A percentile compares a stretch with the other conserved stretches of the same genome.
Evolutionary conservation across 78 protist genomes (phyloP).

Genomic region (Pigoraptor vietnamica): DNA sequence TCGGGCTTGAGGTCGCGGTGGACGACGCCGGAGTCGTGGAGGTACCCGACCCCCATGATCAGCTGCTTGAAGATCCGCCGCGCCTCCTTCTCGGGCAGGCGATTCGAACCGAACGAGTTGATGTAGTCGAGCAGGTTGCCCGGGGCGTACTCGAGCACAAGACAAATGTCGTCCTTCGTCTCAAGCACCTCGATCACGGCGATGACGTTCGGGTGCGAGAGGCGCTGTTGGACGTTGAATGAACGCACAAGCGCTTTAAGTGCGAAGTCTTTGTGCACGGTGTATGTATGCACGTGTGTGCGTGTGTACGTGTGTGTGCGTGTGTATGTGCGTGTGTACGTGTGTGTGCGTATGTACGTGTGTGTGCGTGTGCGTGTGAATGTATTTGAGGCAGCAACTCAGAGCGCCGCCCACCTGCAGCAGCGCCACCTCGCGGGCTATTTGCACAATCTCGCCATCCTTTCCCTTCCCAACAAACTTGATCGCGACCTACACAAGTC

Average conservation of each 20-base stretch:
- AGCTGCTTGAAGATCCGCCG: background rate
- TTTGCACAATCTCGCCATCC: background rate
- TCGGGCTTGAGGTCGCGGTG: conserved; percentile 74
- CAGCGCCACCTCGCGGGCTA: background rate
- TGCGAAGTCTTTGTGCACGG: too few relatives aligned
- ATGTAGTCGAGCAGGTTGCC: background rate
- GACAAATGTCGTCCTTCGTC: background rate
- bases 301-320: background rate
- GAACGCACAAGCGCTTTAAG: background rate
- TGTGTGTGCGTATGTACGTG: background rate
- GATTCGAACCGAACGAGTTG: background rate
- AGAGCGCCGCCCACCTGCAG: background rate
- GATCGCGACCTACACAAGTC: background rate
- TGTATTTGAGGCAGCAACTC: background rate
- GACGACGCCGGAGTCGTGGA: conserved; percentile 27
- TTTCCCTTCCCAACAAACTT: background rate
- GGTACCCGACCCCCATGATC: conserved; percentile 15
- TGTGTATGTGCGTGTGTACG: background rate
- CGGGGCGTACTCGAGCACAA: background rate
- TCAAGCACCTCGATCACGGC: background rate
- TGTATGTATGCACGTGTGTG: too few relatives aligned
- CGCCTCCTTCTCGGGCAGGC: background rate
- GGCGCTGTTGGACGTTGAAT: background rate
- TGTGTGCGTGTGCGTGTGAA: background rate
- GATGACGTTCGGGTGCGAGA: background rate